phyloP scores from a whole-genome alignment of 129 eudicot genomes.

The Kitagawia praeruptora region DNA sequence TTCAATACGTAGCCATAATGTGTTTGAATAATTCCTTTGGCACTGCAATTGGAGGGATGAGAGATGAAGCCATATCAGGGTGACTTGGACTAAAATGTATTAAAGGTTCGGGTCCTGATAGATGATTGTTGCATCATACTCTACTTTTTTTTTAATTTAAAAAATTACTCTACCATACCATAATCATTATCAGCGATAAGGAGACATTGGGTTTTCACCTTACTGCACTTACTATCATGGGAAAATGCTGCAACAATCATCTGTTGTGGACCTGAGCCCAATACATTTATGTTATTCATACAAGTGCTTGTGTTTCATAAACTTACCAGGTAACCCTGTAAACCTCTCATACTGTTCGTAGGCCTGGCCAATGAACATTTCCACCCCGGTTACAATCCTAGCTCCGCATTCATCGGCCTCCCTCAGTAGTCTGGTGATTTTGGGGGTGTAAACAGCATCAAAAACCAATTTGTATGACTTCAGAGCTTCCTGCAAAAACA shows the following conservation, averaged over 20 bases:
- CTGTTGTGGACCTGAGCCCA: too few relatives aligned
- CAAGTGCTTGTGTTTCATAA: background rate
- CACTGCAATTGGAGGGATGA: conserved; percentile 32
- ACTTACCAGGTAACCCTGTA: conserved; percentile 87
- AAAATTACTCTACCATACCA: too few relatives aligned
- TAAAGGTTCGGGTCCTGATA: too few relatives aligned
- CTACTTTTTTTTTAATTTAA: too few relatives aligned
- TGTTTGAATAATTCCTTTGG: conserved; percentile 67
- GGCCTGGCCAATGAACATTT: conserved; percentile 92
- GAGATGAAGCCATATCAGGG: conserved; percentile 2
- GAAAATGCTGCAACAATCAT: too few relatives aligned
- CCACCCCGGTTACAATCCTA: conserved; percentile 66
- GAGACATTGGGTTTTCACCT: too few relatives aligned
- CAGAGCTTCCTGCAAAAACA: conserved; percentile 63
- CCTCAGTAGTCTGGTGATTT: conserved; percentile 70
- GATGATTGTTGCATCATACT: too few relatives aligned
- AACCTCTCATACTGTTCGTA: conserved; percentile 90
- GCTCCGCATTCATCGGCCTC: conserved; percentile 87
- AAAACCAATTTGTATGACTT: conserved; percentile 65
- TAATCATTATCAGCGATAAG: too few relatives aligned
- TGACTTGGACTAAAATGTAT: background rate
- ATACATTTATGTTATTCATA: background rate
- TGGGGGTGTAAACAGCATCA: conserved; percentile 92
- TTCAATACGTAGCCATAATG: conserved; percentile 37
- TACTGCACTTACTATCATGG: too few relatives aligned